These are phyloP conservation scores for Halophytophthora batemanensis DNA, from an alignment of 352 stramenopile species.

Conservation along the genomic window DNA sequence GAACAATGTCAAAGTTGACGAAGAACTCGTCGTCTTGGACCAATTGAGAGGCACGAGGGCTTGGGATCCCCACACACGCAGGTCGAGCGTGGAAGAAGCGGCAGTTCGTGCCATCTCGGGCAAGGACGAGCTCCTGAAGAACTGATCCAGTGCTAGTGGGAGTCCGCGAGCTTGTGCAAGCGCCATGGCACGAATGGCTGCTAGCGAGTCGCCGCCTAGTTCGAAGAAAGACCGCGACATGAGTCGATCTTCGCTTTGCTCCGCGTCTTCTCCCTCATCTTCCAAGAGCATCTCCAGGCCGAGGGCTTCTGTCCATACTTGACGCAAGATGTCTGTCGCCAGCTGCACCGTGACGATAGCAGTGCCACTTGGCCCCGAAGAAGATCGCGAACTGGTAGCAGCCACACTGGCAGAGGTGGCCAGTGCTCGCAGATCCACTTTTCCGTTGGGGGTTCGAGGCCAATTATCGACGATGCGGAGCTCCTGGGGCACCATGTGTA, in stretches of 20 bases:
- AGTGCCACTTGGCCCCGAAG: neutral
- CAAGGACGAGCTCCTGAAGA: conserved; percentile 39
- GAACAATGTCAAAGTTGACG: conserved; percentile 25
- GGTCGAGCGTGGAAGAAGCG: conserved; percentile 12
- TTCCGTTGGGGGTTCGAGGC: conserved; percentile 71
- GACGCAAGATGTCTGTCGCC: conserved; percentile 34
- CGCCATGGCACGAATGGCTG: conserved; percentile 60
- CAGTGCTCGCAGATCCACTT: conserved; percentile 56
- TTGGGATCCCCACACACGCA: conserved; percentile 9
- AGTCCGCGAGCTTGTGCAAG: conserved; percentile 48
- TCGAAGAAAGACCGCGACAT: conserved; percentile 56
- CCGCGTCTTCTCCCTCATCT: conserved; percentile 9
- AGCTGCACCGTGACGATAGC: conserved; percentile 24
- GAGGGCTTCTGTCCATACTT: conserved; percentile 52
- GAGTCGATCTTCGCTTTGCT: conserved; percentile 8
- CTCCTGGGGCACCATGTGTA: conserved; percentile 67
- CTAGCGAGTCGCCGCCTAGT: conserved; percentile 61
- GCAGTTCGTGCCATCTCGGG: conserved; percentile 33
- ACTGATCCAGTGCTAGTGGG: conserved; percentile 36
- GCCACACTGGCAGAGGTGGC: conserved; percentile 1
- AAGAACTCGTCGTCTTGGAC: neutral
- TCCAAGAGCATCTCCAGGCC: conserved; percentile 19
- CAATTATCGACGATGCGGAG: conserved; percentile 39
- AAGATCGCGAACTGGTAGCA: neutral
- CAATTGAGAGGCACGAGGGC: conserved; percentile 42